Base-by-base conservation (phyloP, 257 asterid genomes). In the Nicotiana paniculata region DNA sequence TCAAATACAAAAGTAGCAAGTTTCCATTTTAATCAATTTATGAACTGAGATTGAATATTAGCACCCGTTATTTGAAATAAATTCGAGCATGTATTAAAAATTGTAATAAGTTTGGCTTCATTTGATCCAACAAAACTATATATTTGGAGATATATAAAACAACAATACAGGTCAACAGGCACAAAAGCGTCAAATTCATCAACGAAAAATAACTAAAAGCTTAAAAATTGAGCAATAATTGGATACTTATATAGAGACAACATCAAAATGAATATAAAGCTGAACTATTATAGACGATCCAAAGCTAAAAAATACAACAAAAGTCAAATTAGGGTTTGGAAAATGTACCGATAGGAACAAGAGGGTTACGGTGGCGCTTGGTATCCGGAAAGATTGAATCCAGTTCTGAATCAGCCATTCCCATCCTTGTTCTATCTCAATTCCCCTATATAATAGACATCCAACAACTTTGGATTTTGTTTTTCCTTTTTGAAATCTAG, bases 301-400 rank as follows among this genome's bases (percentile, higher is more conserved):
- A 39, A 13, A 6, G 13, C 53, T 13, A 77, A 24, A 3, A 53
- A 17, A 3, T 21, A 8, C 3, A 43, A 2, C 0, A 4, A 15
- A 28, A 4, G 53, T 51, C 6, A 55, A 79, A 7, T 13, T 76
- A 30, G 55, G 77, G 80, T 11, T 68, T 35, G 12, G 4, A 65
- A 66, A 80, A 74, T 15, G 35, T 90, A 95, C 99, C 98, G 28
- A 93, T 77, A 0, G 98, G 99, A 43, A 95, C 99, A 43, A 91
- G 81, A 39, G 97, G 99, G 83, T 93, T 95, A 77, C 93, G 90
- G 66, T 83, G 89, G 35, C 96, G 93, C 87, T 91, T 92, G 78
- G 88, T 90, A 55, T 85, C 95, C 85, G 84, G 90, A 80, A 92
- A 95, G 80, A 95, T 77, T 6, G 87, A 90, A 81, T 92, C 93